Conservation (phyloP, 1,284 basidiomycete species). For the Microbotryum saponariae region DNA sequence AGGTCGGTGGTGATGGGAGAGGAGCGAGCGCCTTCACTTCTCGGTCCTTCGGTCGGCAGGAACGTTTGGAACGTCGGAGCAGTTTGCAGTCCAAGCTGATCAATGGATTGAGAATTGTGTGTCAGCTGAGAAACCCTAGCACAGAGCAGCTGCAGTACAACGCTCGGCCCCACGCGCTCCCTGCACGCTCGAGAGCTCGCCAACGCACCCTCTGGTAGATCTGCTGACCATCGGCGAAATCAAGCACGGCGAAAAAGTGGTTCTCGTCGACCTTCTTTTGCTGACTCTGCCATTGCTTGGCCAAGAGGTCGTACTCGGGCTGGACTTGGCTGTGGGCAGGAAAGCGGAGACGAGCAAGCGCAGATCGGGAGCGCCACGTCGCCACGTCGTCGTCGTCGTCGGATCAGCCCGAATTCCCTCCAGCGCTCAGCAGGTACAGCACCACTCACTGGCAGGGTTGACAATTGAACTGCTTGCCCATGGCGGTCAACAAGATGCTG, state of each 20-base stretch:
- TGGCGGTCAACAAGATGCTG: conserved; percentile 73
- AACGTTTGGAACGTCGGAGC: conserved; percentile 77
- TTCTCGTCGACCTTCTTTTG: conserved; percentile 48
- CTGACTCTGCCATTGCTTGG: conserved; percentile 60
- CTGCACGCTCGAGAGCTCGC: not conserved
- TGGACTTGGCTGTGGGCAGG: conserved; percentile 62
- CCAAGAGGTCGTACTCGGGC: conserved; percentile 67
- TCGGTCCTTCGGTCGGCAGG: conserved; percentile 61
- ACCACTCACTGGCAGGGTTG: conserved; percentile 44
- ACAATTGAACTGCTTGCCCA: conserved; percentile 62
- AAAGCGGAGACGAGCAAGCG: not conserved
- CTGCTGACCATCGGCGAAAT: conserved; percentile 66
- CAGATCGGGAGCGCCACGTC: not conserved
- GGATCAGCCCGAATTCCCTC: not conserved
- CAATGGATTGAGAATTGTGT: too few species aligned
- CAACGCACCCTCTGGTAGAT: conserved; percentile 67
- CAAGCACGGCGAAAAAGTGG: conserved; percentile 86
- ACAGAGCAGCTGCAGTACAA: not conserved
- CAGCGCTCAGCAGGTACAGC: not conserved
- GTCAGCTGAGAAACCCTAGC: not conserved
- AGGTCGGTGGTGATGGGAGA: conserved; percentile 62
- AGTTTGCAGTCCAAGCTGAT: conserved; percentile 56
- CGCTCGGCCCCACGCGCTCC: not conserved
- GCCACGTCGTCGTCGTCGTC: not conserved
- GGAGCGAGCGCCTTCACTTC: conserved; percentile 47